Base-by-base conservation (phyloP, 345 rosid species). In the Syzygium oleosum region DNA sequence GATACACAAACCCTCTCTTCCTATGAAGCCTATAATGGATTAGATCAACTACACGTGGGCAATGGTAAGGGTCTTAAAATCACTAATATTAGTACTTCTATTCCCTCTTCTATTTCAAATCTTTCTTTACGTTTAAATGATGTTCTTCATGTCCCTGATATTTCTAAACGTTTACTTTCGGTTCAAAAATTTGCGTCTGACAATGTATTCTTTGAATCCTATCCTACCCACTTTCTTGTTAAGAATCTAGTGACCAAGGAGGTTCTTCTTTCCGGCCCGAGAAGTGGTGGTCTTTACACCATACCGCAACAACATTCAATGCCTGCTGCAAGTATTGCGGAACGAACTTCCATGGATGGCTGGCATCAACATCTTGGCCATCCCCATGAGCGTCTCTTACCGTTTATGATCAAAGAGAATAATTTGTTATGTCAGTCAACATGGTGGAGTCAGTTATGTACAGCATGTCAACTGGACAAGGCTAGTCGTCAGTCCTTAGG, bases 211-310 rank as follows among this genome's bases (percentile, higher is more conserved):
- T 56, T 56, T 56, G 63, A 56, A 56, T 4, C 10, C 12, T 56
- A 56, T 56, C 63, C n/a, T 56, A 56, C 14, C n/a, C 63, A 11
- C 13, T 23, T 56, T 56, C 27, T 56, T 56, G 5, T 56, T 56
- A 23, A 56, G 12, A n/a, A 56, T 56, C n/a, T 22, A 56, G 63
- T 56, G n/a, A 56, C 63, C 5, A 23, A 56, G 63, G 63, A 1
- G 1, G 5, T 10, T 58, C n/a, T 23, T 58, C 23, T 4, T 55
- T 55, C 25, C 4, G 1, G 0, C n/a, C 6, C 14, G 1, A 58
- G 29, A 23, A 58, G 23, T 25, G 29, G 5, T 25, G 13, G 29
- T 58, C n/a, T 58, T 58, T 25, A 25, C 29, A 23, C n/a, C 63
- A 58, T 10, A 58, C 13, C 0, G 2, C 63, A 58, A 10, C 63